Evolutionary conservation across 768 basidiomycete species (phyloP), one percentile per base, ranked within the genome.

Genomic region (Pluteus cervinus): DNA sequence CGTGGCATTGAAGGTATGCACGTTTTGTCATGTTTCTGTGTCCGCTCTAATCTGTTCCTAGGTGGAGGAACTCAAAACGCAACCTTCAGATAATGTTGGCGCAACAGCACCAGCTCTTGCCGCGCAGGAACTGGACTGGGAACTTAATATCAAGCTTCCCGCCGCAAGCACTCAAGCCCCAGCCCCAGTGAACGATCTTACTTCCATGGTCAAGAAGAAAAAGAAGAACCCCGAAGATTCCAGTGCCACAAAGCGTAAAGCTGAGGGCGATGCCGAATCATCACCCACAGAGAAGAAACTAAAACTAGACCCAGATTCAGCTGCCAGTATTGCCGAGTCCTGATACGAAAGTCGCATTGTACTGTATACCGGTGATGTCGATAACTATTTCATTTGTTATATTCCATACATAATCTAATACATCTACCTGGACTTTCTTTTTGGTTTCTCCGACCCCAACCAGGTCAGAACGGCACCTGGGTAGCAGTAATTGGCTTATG

Each of bases 41-140:
- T 3, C 6, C 33, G 4, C 16, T 39, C 16, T 9, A 28, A 6
- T 17, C 16, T 10, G n/a, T 24, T 43, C 18, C 20, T 39, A 92
- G 89, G 81, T 97, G 12, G 93, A 96, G 36, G 93, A 97, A 50
- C 68, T 96, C 22, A 93, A 88, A 61, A 77, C 79, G 4, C 71
- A 80, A 4, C 91, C 91, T 0, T 77, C 75, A 33, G 75, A 87
- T 11, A 53, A 65, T 6, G 52, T 67, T 1, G 58, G 53, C 16
- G 60, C 62, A 23, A 77, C 78, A 24, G 86, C 84, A 1, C 83
- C 84, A 2, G 81, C 71, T n/a, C 50, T 83, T 40, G 86, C 65
- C 14, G 82, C 82, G 11, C 76, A 71, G 45, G 83, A 75, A 3
- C 65, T 90, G 15, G 86, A 90, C 48, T 64, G 66, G 33, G 86